These are phyloP conservation scores for Coleophoma crateriformis DNA, from an alignment of 2,329 filamentous ascomycete species.

Conservation along the genomic window DNA sequence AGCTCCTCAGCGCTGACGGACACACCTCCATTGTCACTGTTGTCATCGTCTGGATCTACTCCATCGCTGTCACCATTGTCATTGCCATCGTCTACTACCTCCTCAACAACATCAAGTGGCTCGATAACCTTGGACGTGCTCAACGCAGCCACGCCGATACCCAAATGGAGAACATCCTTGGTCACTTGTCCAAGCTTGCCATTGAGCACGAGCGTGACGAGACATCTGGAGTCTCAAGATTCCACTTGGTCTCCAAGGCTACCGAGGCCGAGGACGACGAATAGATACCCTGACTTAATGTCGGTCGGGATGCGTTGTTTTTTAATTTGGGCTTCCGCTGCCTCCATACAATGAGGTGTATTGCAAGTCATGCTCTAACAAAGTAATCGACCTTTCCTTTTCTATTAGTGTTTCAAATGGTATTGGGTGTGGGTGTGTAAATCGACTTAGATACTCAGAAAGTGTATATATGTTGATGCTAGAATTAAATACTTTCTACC, in stretches of 20 bases:
- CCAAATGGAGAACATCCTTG: constrained; percentile 61
- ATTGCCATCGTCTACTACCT: constrained; percentile 61
- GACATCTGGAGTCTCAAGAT: constrained; percentile 24
- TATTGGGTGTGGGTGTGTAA: background rate
- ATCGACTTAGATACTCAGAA: constrained; percentile 1
- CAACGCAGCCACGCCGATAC: constrained; percentile 56
- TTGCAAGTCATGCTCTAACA: background rate
- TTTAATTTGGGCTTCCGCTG: too few species aligned
- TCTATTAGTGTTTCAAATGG: background rate
- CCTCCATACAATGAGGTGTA: background rate
- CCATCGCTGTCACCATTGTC: constrained; percentile 60
- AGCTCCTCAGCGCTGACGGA: constrained; percentile 30
- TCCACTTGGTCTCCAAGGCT: constrained; percentile 20
- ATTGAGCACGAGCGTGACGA: constrained; percentile 52
- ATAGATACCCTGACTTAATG: constrained; percentile 11
- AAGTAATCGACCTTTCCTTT: background rate
- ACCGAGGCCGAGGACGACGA: constrained; percentile 26
- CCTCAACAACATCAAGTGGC: constrained; percentile 51
- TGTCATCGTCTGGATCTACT: constrained; percentile 60
- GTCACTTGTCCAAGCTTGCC: constrained; percentile 57
- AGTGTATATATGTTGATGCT: constrained; percentile 1
- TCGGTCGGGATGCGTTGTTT: too few species aligned
- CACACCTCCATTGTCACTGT: constrained; percentile 51
- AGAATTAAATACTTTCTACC: constrained; percentile 1
- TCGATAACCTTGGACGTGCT: constrained; percentile 59